A percentile compares a stretch with the other conserved stretches of the same genome.
These are phyloP conservation scores for Nepenthes mirabilis DNA, from an alignment of 148 eudicot genomes.

Conservation along the genomic window DNA sequence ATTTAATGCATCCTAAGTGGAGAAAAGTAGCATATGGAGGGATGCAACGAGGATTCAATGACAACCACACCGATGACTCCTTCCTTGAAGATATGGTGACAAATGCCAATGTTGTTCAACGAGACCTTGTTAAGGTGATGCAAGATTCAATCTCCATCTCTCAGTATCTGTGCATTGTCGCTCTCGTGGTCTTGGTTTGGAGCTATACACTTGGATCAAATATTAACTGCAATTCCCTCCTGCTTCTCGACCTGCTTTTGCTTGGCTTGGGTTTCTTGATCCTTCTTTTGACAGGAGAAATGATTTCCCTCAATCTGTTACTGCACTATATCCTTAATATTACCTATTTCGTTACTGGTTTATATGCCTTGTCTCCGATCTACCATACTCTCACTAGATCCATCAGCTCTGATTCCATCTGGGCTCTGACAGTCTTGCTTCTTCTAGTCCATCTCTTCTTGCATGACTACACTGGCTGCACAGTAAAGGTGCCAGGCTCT, in stretches of 20 bases:
- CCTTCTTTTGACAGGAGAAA: slow-evolving; percentile 56
- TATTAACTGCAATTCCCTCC: slow-evolving; percentile 44
- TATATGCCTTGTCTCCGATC: slow-evolving; percentile 75
- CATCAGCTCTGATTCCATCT: slow-evolving; percentile 82
- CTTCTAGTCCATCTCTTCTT: slow-evolving; percentile 74
- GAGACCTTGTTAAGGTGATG: slow-evolving; percentile 67
- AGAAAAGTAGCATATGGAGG: slow-evolving; percentile 97
- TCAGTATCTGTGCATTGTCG: slow-evolving; percentile 78
- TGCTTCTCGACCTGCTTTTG: slow-evolving; percentile 57
- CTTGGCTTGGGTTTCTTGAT: slow-evolving; percentile 64
- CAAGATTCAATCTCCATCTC: slow-evolving; percentile 78
- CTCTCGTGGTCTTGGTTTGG: slow-evolving; percentile 88
- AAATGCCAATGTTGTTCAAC: slow-evolving; percentile 79
- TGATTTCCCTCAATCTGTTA: slow-evolving; percentile 36
- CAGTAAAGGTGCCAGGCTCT: slow-evolving; percentile 55
- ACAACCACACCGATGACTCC: slow-evolving; percentile 82
- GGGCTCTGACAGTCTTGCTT: slow-evolving; percentile 66
- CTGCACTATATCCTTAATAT: slow-evolving; percentile 46
- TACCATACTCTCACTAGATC: slow-evolving; percentile 90
- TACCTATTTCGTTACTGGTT: slow-evolving; percentile 61
- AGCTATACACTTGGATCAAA: slow-evolving; percentile 56
- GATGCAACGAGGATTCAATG: slow-evolving; percentile 90
- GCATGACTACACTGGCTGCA: slow-evolving; percentile 83
- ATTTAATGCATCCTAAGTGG: slow-evolving; percentile 41
- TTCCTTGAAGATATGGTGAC: slow-evolving; percentile 91